A percentile compares a stretch with the other conserved stretches of the same genome.
phyloP scores from a whole-genome alignment of 805 yeast genomes.

The Trichomonascus vanleenenianus region DNA sequence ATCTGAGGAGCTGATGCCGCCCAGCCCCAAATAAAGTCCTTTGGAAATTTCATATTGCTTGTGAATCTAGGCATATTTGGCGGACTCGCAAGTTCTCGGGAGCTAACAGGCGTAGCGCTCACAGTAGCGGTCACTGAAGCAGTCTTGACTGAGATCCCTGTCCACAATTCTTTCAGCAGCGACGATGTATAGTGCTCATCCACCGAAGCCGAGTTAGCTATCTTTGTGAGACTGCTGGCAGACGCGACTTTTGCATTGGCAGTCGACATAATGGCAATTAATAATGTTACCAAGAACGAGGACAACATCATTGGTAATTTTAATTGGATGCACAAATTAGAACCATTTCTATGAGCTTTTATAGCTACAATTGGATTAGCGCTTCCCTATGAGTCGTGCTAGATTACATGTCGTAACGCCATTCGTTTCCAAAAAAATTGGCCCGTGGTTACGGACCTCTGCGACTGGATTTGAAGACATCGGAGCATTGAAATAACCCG shows the following conservation, averaged over 20 bases:
- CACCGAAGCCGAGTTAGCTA: neutral
- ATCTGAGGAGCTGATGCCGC: slow-evolving; percentile 31
- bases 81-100: slow-evolving; percentile 11
- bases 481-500: too few relatives aligned
- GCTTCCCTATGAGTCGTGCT: too few relatives aligned
- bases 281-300: too few relatives aligned
- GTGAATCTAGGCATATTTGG: slow-evolving; percentile 9
- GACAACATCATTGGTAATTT: too few relatives aligned
- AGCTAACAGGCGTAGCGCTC: slow-evolving; percentile 2
- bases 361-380: too few relatives aligned
- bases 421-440: too few relatives aligned
- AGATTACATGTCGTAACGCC: too few relatives aligned
- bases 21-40: slow-evolving; percentile 21
- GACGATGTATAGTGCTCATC: slow-evolving; percentile 4
- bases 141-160: slow-evolving; percentile 9
- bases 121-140: slow-evolving; percentile 8
- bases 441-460: too few relatives aligned
- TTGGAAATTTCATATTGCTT: slow-evolving; percentile 2
- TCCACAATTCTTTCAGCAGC: slow-evolving; percentile 11
- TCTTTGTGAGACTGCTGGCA: neutral
- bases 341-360: too few relatives aligned
- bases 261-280: too few relatives aligned
- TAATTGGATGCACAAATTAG: too few relatives aligned
- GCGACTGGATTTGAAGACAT: too few relatives aligned
- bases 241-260: neutral